These are phyloP conservation scores for Colletotrichum gigasporum DNA, from an alignment of 2,329 filamentous ascomycete genomes.

Conservation along the genomic window DNA sequence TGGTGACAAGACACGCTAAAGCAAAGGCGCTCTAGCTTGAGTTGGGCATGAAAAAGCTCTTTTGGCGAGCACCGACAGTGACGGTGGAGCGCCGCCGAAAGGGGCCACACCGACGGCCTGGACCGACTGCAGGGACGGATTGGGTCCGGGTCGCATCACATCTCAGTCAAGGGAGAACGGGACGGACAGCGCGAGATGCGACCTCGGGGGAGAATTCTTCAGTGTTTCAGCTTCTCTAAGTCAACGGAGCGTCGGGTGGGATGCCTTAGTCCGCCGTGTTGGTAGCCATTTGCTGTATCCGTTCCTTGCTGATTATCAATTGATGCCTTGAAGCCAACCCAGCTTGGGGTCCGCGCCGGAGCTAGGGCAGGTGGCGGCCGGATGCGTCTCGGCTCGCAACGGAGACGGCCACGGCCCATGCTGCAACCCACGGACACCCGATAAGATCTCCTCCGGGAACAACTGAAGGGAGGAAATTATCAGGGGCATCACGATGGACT, in stretches of 20 bases:
- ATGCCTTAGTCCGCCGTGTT: too few species aligned
- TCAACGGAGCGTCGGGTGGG: too few species aligned
- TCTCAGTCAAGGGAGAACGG: constrained; percentile 12
- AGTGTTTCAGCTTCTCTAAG: constrained; percentile 31
- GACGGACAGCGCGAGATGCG: constrained; percentile 18
- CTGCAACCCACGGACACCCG: constrained; percentile 15
- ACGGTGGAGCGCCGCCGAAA: constrained; percentile 6
- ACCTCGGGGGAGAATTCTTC: constrained; percentile 23
- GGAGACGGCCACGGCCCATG: constrained; percentile 22
- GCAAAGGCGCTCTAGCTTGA: background rate
- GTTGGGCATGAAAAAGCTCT: background rate
- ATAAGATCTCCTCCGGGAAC: constrained; percentile 14
- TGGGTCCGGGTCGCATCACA: constrained; percentile 11
- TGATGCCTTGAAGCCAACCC: background rate
- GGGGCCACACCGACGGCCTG: constrained; percentile 29
- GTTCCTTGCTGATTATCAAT: too few species aligned
- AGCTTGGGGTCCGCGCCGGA: constrained; percentile 23
- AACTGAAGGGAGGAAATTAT: background rate
- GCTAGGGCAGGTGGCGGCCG: constrained; percentile 5
- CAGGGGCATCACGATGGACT: constrained; percentile 4
- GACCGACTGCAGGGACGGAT: constrained; percentile 27
- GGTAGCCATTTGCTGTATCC: too few species aligned
- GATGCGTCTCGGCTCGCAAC: constrained; percentile 15
- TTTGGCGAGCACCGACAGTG: constrained; percentile 7
- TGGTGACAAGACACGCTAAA: constrained; percentile 6